Base-by-base conservation (phyloP, 2,329 filamentous ascomycete species). In the Botryotinia convoluta region DNA sequence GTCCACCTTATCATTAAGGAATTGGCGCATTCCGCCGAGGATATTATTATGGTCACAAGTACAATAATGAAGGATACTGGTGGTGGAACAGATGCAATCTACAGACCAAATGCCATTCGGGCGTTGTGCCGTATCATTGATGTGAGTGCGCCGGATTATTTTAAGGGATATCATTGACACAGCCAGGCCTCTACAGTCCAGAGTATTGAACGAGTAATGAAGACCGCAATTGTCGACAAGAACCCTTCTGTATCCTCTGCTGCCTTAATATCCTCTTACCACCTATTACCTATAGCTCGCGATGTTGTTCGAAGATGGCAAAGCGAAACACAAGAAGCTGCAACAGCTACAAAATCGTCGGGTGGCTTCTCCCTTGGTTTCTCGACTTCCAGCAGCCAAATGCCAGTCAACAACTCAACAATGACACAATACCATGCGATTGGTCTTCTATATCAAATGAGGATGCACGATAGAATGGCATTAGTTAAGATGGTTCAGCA, bases 401-500 rank as follows among this genome's bases (percentile, higher is more conserved):
- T 92, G 79, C 89, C 91, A n/a, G 89, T 96, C 76, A 95, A 95
- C 85, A 95, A 94, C 80, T 98, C 96, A 78, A 97, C 93, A 81
- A 98, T 98, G 94, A 93, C 94, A 73, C 96, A 99, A 83, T 99
- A 99, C 83, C 96, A 99, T 83, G 96, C 96, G 76, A 97, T 99
- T 85, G 96, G 96, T 76, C 89, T 99, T 72, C 85, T 99, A 62
- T 99, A 98, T 83, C 95, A 98, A 84, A 98, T 98, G 94, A 92
- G 96, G 80, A 92, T 92, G 80, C 95, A 98, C 83, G 96, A 99
- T 83, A 91, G 96, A 79, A 99, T 99, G 96, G 95, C 96, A 35
- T 85, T 99, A 79, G 95, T 98, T 75, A 99, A 99, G 88, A 98
- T 99, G 96, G 95, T 99, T n/a, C 96, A 99, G 85, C 96, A 99